A percentile compares a stretch with the other conserved stretches of the same genome.
These are phyloP conservation scores for Colletotrichum nymphaeae DNA, from an alignment of 2,329 filamentous ascomycete species.

Conservation along the genomic window DNA sequence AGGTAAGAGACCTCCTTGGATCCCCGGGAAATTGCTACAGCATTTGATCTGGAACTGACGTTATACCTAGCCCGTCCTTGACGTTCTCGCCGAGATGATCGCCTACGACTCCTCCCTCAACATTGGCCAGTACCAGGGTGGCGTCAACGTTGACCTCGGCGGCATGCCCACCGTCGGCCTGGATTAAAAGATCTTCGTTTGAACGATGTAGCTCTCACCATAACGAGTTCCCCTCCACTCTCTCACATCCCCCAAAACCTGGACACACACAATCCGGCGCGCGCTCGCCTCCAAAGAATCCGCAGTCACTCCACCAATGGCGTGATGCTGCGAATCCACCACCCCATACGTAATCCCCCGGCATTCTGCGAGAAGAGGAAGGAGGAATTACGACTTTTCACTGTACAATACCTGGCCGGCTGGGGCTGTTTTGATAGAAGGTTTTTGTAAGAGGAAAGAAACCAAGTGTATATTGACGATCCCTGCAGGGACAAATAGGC, in stretches of 20 bases:
- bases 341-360: constrained; percentile 25
- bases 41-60: constrained; percentile 35
- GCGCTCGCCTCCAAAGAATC: constrained; percentile 16
- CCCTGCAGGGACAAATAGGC: constrained; percentile 29
- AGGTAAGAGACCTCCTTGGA: constrained; percentile 65
- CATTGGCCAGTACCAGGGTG: constrained; percentile 57
- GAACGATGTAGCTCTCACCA: constrained; percentile 3
- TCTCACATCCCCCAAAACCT: background rate
- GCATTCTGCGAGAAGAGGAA: constrained; percentile 21
- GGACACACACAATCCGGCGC: background rate
- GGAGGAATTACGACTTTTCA: constrained; percentile 38
- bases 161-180: constrained; percentile 65
- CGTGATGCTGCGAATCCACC: constrained; percentile 12
- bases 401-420: constrained; percentile 55
- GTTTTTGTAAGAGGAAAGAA: constrained; percentile 50
- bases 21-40: background rate
- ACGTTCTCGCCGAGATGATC: constrained; percentile 98
- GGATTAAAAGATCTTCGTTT: constrained; percentile 54
- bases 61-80: constrained; percentile 81
- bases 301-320: constrained; percentile 17
- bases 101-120: constrained; percentile 84
- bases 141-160: constrained; percentile 51
- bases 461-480: constrained; percentile 35
- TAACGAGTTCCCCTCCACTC: constrained; percentile 21
- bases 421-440: constrained; percentile 50